Evolutionary conservation across 2,329 filamentous ascomycete genomes (phyloP), one percentile per base, ranked within the genome.

Genomic region (Penicillium sp.): DNA sequence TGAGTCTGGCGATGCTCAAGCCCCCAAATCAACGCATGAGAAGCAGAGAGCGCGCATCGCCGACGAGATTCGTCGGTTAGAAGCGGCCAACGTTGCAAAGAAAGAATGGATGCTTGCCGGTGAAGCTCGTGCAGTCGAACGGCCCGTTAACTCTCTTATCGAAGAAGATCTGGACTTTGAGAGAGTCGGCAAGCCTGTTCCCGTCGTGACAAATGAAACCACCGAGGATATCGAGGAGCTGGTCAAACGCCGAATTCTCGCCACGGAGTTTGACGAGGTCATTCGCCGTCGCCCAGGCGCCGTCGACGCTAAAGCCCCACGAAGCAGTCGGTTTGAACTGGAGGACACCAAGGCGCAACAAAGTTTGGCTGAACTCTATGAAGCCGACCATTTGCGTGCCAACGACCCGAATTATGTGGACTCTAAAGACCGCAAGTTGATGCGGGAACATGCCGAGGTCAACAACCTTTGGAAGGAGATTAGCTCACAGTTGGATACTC

Each of bases 91-190:
- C 54, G 88, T 98, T 1, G 89, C 91, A 29, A 96, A 96, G 77
- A 88, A 92, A 57, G 87, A 93, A 69, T 99, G 95, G 95, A 90
- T 91, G 19, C 80, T 98, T 52, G 85, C 89, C 10, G 95, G 95
- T 69, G 95, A 99, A 81, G 93, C 93, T 4, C 84, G 87, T 49
- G 93, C 91, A 1, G 82, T 82, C 1, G 91, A 95, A 65, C 85
- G 95, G 35, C 95, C 95, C 0, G 73, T 92, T 53, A 98, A 99
- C 78, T 97, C 93, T 0, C 83, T 99, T 2, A 85, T 99, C 1
- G 93, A 98, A 71, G 87, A 98, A 77, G 92, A 98, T 68, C 84
- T 99, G 26, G 93, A 98, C 64, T 99, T 98, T 71, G 95, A 99
- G 77, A 88, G 96, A 67, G 87, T 91, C 23, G 95, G 95, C 69